Evolutionary conservation across 2,329 filamentous ascomycete genomes (phyloP), one percentile per base, ranked within the genome.

Genomic region (Cladosporium sp.): DNA sequence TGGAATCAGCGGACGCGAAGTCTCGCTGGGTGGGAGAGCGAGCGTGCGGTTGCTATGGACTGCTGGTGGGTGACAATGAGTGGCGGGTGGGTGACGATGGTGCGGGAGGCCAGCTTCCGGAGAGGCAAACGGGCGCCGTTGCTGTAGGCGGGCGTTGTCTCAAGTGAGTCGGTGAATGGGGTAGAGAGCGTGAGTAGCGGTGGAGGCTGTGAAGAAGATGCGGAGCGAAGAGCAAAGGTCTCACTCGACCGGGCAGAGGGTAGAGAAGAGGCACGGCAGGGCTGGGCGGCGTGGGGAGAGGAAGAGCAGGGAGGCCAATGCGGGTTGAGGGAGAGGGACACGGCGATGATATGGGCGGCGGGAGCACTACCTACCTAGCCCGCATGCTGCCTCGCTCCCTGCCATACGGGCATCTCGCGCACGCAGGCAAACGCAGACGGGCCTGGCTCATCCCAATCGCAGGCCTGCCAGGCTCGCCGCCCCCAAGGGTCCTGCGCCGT

Each of bases 81-180:
- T 51, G 48, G 36, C 37, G 42, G 51, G 51, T 25, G 51, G 39
- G 49, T 52, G 36, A 24, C 22, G 51, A 22, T 54, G 37, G 20
- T 54, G 52, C 52, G 52, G 52, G 52, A 55, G 52, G 25, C 52
- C 52, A 55, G 52, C 52, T 55, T 55, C 52, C 52, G 52, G 42
- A 32, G 42, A 20, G 40, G 37, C 52, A 47, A 47, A 55, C 52
- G 52, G 51, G 25, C 32, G 40, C 52, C 52, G 52, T 55, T 55
- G 40, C 40, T 47, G 34, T 47, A 24, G 51, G 51, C 51, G 25
- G 52, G 15, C 40, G 52, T 15, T 47, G 52, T 55, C 52, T 47
- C 8, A 37, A 50, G 40, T 24, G 51, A 44, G 51, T 35, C 25
- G 35, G 40, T 7, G 19, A 10, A 45, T 32, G 44, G 39, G 19